Evolutionary conservation across 768 basidiomycete genomes (phyloP).

Genomic region (Boletus speciosus): DNA sequence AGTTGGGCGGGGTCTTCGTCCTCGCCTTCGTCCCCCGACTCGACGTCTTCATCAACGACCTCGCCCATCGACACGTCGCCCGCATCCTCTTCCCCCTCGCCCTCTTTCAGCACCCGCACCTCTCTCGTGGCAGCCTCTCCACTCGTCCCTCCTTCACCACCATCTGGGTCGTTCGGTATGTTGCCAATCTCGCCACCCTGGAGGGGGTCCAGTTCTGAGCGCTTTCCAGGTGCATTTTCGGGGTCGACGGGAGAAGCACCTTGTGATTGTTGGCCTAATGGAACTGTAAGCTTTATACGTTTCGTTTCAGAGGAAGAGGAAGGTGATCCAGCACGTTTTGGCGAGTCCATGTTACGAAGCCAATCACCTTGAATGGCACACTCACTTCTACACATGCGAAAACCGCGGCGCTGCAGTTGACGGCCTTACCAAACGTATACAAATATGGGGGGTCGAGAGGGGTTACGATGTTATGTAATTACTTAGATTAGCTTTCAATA

Average conservation of each 20-base stretch:
- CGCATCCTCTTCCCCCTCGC: slow-evolving; percentile 63
- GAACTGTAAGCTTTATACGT: slow-evolving; percentile 54
- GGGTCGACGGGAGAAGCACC: slow-evolving; percentile 77
- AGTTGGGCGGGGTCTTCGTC: slow-evolving; percentile 83
- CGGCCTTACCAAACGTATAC: slow-evolving; percentile 8
- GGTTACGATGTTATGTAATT: neutral
- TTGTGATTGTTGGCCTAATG: slow-evolving; percentile 45
- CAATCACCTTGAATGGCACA: slow-evolving; percentile 27
- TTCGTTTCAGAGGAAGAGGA: slow-evolving; percentile 53
- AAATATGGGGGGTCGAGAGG: slow-evolving; percentile 20
- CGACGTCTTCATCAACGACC: slow-evolving; percentile 69
- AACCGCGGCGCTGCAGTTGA: slow-evolving; percentile 6
- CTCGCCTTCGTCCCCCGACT: slow-evolving; percentile 78
- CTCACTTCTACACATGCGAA: slow-evolving; percentile 8
- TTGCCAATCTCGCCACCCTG: slow-evolving; percentile 77
- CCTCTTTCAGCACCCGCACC: slow-evolving; percentile 41
- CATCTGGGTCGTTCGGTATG: slow-evolving; percentile 42
- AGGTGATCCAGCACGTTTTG: slow-evolving; percentile 62
- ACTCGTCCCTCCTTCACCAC: slow-evolving; percentile 11
- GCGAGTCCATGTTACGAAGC: slow-evolving; percentile 50
- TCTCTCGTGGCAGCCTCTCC: slow-evolving; percentile 29
- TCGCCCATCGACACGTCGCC: slow-evolving; percentile 83
- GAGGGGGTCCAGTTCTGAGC: slow-evolving; percentile 83
- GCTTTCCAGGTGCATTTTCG: slow-evolving; percentile 78
- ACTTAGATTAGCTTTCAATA: too few species aligned